These are phyloP conservation scores for Diaporthe citri DNA, from an alignment of 2,329 filamentous ascomycete genomes.

Conservation along the genomic window DNA sequence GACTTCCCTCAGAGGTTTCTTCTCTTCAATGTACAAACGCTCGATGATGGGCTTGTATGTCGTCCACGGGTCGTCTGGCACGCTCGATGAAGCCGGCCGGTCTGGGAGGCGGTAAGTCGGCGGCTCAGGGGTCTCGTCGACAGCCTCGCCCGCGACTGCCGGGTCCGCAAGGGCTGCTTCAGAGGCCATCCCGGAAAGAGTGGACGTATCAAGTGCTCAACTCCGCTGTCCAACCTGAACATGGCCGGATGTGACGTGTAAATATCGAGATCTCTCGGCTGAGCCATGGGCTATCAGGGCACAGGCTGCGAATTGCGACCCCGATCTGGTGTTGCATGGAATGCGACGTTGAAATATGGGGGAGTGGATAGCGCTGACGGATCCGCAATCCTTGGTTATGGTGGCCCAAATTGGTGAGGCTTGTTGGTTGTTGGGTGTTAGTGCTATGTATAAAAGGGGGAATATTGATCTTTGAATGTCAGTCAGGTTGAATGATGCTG, in stretches of 20 bases:
- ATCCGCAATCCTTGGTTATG: slow-evolving; percentile 5
- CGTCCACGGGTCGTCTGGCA: not conserved
- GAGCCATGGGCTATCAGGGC: not conserved
- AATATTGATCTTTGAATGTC: not conserved
- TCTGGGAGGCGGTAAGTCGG: not conserved
- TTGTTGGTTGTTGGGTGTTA: not conserved
- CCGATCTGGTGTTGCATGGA: not conserved
- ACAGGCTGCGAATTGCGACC: not conserved
- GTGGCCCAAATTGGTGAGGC: not conserved
- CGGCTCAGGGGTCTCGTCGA: not conserved
- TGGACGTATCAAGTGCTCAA: not conserved
- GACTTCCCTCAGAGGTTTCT: not conserved
- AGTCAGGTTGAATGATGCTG: not conserved
- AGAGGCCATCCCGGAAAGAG: not conserved
- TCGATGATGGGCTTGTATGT: not conserved
- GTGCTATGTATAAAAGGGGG: not conserved
- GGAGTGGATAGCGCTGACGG: not conserved
- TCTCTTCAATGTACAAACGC: slow-evolving; percentile 3
- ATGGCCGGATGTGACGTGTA: not conserved
- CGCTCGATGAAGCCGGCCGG: not conserved
- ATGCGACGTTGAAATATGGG: not conserved
- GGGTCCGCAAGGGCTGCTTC: not conserved
- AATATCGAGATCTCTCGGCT: not conserved
- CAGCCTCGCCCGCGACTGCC: not conserved
- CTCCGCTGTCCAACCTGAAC: not conserved